These are phyloP conservation scores for Panaeolus cyanescens DNA, from an alignment of 768 basidiomycete genomes.

Conservation along the genomic window DNA sequence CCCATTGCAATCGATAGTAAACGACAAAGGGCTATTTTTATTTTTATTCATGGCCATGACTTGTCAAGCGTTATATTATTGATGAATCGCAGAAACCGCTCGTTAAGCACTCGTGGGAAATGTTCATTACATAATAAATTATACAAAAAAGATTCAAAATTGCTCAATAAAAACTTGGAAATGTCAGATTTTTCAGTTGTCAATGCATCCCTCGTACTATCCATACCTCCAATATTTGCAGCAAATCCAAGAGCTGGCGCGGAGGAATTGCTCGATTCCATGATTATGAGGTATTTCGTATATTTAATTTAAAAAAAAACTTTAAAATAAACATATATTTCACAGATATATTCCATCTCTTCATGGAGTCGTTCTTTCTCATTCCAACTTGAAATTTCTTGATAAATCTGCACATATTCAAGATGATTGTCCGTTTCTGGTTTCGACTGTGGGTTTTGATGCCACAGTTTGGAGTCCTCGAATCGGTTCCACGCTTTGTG, in stretches of 20 bases:
- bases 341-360: constrained; percentile 86
- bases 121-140: neutral
- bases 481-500: constrained; percentile 80
- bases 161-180: neutral
- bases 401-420: constrained; percentile 66
- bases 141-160: neutral
- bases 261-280: constrained; percentile 89
- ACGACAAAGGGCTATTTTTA: neutral
- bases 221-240: constrained; percentile 83
- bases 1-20: neutral
- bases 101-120: neutral
- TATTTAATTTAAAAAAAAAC: neutral
- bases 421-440: constrained; percentile 83
- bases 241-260: constrained; percentile 72
- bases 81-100: no score
- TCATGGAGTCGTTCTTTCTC: constrained; percentile 83
- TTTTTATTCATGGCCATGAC: no score
- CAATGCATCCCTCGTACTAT: constrained; percentile 66
- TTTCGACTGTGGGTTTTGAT: constrained; percentile 75
- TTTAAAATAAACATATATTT: neutral
- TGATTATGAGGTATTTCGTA: constrained; percentile 86
- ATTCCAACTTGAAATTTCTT: constrained; percentile 75
- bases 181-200: constrained; percentile 58
- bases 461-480: constrained; percentile 88
- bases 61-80: no score